Evolutionary conservation across 768 basidiomycete species (phyloP).

Genomic region (Hebeloma cylindrosporum): DNA sequence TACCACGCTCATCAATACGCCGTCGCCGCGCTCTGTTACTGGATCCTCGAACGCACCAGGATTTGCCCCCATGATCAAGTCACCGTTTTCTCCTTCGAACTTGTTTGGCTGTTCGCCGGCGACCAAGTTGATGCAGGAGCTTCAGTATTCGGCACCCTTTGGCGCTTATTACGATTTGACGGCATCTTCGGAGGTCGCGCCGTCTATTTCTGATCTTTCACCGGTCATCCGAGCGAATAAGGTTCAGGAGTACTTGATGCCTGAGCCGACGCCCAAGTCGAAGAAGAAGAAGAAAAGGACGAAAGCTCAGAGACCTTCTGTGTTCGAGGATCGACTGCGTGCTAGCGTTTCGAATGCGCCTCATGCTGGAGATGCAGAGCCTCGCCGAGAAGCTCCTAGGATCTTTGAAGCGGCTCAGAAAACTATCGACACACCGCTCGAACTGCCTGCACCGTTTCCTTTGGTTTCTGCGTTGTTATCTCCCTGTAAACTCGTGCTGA

Average conservation of each 20-base stretch:
- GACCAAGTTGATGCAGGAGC: slow-evolving; percentile 17
- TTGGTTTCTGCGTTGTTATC: slow-evolving; percentile 14
- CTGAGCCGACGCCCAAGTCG: slow-evolving; percentile 6
- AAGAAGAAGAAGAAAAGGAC: slow-evolving; percentile 12
- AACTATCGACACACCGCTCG: slow-evolving; percentile 2
- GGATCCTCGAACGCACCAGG: neutral
- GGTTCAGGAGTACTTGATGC: neutral
- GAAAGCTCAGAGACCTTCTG: slow-evolving; percentile 6
- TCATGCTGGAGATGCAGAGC: no score
- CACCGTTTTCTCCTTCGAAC: neutral
- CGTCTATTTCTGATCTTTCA: slow-evolving; percentile 28
- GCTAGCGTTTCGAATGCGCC: slow-evolving; percentile 6
- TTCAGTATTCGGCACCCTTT: slow-evolving; percentile 20
- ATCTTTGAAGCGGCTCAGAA: neutral
- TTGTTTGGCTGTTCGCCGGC: slow-evolving; percentile 10
- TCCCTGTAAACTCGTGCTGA: slow-evolving; percentile 16
- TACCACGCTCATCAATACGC: slow-evolving; percentile 28
- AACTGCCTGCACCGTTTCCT: neutral
- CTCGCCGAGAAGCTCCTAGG: neutral
- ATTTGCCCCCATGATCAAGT: neutral
- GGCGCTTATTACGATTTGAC: slow-evolving; percentile 16
- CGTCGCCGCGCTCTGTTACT: slow-evolving; percentile 22
- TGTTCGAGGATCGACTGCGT: slow-evolving; percentile 22
- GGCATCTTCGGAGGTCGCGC: slow-evolving; percentile 9
- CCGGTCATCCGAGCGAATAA: slow-evolving; percentile 29